Percentiles rank a stretch among this genome's conserved stretches.
phyloP scores from a whole-genome alignment of 225 moss, liverwort and hornwort genomes.

The Pleurozium schreberi region DNA sequence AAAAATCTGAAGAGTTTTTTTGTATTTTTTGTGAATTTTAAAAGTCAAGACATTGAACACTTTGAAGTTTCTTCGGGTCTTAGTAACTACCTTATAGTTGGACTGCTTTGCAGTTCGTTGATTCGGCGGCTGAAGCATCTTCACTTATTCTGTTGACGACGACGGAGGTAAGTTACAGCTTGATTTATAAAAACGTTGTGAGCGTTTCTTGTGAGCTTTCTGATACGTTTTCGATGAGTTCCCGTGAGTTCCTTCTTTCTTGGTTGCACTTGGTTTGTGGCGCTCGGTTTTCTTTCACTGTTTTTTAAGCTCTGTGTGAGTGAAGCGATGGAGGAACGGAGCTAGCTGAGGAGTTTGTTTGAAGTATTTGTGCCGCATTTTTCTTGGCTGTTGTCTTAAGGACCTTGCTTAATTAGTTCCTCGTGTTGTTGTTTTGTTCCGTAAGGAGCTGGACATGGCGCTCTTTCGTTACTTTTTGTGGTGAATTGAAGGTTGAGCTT shows the following conservation, averaged over 20 bases:
- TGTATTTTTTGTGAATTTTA: background rate
- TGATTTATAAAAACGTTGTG: background rate
- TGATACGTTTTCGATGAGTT: background rate
- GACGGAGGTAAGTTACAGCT: background rate
- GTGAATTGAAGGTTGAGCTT: background rate
- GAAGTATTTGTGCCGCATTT: background rate
- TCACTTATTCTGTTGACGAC: background rate
- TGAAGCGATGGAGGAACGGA: background rate
- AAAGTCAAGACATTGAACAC: background rate
- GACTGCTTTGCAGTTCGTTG: background rate
- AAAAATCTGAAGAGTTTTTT: background rate
- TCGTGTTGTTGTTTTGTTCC: background rate
- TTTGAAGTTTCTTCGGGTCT: too few relatives aligned
- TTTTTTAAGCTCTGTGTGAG: background rate
- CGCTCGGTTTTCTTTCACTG: background rate
- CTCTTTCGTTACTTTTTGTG: background rate
- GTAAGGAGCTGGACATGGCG: background rate
- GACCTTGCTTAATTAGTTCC: background rate
- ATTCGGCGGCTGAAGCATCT: background rate
- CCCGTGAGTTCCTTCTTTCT: background rate
- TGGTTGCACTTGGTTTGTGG: background rate
- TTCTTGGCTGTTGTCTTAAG: background rate
- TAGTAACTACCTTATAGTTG: background rate
- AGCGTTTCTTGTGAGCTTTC: background rate
- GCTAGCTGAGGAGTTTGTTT: background rate